Conservation (phyloP, 495 filamentous ascomycete species). For the Podospora pseudoanserina region DNA sequence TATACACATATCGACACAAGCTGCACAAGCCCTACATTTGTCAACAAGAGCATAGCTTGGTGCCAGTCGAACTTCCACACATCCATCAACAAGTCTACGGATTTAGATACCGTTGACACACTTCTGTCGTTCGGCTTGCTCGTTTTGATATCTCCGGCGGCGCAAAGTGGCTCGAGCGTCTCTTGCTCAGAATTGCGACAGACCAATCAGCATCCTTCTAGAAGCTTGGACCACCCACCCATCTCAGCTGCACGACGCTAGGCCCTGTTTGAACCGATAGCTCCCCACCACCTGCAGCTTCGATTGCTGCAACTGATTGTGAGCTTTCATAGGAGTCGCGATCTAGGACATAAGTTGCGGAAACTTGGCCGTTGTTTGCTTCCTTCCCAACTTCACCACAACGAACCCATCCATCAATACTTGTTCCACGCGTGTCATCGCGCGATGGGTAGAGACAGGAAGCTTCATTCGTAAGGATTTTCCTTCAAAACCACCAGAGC, state of each 20-base stretch:
- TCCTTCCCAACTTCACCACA: not conserved
- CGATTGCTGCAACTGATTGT: not conserved
- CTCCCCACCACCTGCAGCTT: slow-evolving; percentile 5
- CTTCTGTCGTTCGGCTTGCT: not conserved
- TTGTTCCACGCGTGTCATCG: slow-evolving; percentile 24
- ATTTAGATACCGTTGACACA: not conserved
- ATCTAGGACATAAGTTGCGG: not conserved
- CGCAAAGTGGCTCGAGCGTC: not conserved
- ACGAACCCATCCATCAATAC: not conserved
- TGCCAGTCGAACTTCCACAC: not conserved
- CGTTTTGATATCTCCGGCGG: not conserved
- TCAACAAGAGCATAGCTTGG: not conserved
- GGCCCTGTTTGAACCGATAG: not conserved
- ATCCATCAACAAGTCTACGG: not conserved
- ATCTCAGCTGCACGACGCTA: not conserved
- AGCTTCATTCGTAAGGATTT: not conserved
- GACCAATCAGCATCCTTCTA: not conserved
- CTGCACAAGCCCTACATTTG: not conserved
- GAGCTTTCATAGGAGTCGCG: not conserved
- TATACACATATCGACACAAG: not conserved
- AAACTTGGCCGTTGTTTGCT: not conserved
- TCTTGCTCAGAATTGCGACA: not conserved
- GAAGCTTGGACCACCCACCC: not conserved
- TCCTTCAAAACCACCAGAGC: not conserved
- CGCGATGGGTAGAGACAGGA: slow-evolving; percentile 28